A percentile compares a stretch with the other conserved stretches of the same genome.
Conservation (phyloP, 2,329 filamentous ascomycete species). For the Nannizziopsis arthrosporioides region DNA sequence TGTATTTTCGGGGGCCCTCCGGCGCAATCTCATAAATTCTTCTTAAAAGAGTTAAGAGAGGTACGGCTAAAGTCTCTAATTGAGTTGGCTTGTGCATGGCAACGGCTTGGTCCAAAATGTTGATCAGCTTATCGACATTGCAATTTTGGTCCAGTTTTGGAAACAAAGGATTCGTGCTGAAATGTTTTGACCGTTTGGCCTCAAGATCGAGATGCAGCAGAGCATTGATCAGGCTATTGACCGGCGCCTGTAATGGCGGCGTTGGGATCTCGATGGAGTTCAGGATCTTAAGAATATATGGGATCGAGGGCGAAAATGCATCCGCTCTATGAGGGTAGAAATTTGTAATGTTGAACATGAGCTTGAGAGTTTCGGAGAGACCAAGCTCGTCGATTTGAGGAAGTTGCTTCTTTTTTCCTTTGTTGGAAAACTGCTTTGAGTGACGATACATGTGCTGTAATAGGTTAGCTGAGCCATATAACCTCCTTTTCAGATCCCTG, state of each 20-base stretch:
- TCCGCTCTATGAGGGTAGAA: constrained; percentile 52
- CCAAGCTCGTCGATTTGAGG: constrained; percentile 59
- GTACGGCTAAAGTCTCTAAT: constrained; percentile 59
- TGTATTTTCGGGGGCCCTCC: constrained; percentile 46
- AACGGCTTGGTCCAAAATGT: constrained; percentile 57
- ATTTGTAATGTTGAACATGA: constrained; percentile 80
- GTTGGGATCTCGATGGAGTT: constrained; percentile 46
- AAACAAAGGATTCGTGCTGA: constrained; percentile 48
- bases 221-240: constrained; percentile 64
- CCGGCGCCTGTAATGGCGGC: constrained; percentile 61
- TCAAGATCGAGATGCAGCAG: constrained; percentile 66
- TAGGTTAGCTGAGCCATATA: constrained; percentile 1
- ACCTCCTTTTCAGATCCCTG: background rate
- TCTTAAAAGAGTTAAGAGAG: constrained; percentile 62
- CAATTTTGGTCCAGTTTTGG: constrained; percentile 49
- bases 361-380: constrained; percentile 69
- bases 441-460: constrained; percentile 56
- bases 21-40: constrained; percentile 60
- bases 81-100: constrained; percentile 53
- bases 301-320: constrained; percentile 56
- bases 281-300: constrained; percentile 60
- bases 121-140: constrained; percentile 54
- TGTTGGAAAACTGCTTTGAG: constrained; percentile 42
- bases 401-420: constrained; percentile 26
- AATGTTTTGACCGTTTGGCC: constrained; percentile 38